Conservation (phyloP, 306 rosid species). For the Medicago lupulina region DNA sequence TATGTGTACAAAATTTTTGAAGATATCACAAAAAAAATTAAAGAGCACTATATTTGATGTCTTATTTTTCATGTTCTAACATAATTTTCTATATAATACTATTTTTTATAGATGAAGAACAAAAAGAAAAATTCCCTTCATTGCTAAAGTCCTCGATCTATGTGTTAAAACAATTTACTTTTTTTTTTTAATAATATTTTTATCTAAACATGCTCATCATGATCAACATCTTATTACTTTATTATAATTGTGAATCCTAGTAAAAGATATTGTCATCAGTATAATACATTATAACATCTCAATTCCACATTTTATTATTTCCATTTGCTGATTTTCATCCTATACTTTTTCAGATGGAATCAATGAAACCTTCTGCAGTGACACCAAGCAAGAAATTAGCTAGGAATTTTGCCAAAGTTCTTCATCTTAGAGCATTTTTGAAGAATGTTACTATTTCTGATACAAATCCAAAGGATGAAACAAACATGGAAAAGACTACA, state of each 20-base stretch:
- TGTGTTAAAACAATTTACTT: slow-evolving; percentile 71
- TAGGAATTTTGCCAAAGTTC: slow-evolving; percentile 78
- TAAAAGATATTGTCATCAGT: slow-evolving; percentile 22
- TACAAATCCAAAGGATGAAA: slow-evolving; percentile 47
- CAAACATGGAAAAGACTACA: slow-evolving; percentile 6
- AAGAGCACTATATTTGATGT: not conserved
- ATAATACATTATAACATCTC: not conserved
- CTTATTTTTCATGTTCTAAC: not conserved
- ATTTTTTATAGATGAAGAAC: slow-evolving; percentile 36
- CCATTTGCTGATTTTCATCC: not conserved
- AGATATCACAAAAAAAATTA: not conserved
- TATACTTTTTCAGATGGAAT: slow-evolving; percentile 71
- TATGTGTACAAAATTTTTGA: not conserved
- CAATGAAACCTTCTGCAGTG: slow-evolving; percentile 61
- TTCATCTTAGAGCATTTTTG: slow-evolving; percentile 56
- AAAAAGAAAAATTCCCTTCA: slow-evolving; percentile 53
- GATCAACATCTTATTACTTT: slow-evolving; percentile 43
- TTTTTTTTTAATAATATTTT: slow-evolving; percentile 40
- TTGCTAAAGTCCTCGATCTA: slow-evolving; percentile 61
- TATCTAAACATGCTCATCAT: slow-evolving; percentile 53
- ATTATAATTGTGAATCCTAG: slow-evolving; percentile 33
- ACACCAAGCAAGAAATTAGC: slow-evolving; percentile 72
- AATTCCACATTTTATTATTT: slow-evolving; percentile 5
- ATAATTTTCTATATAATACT: not conserved
- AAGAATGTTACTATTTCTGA: slow-evolving; percentile 50